Base-by-base conservation (phyloP, 2,329 filamentous ascomycete genomes). In the Verticillium klebahnii region DNA sequence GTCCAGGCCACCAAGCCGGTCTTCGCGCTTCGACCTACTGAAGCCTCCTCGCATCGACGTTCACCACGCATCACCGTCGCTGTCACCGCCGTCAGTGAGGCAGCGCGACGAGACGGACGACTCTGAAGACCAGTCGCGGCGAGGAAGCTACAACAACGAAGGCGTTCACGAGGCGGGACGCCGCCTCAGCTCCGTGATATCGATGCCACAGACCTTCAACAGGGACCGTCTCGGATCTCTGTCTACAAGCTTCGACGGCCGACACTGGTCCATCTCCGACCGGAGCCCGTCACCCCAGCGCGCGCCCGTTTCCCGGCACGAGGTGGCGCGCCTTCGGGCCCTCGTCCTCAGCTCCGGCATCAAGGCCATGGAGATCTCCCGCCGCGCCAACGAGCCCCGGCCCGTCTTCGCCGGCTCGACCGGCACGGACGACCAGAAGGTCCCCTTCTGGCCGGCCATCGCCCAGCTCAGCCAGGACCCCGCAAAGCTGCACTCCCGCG, bases 351-450 rank as follows among this genome's bases (percentile, higher is more conserved):
- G 89, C 65, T 92, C 92, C 0, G 93, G 93, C n/a, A 88, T 97
- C 70, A 96, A 96, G 76, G 93, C 94, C 0, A 88, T 88, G 69
- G 91, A 95, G 70, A 91, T 97, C 60, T 82, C 82, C 32, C 84
- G 87, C 4, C 85, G 89, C 56, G 87, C 89, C 4, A 76, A 88
- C 55, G 79, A 81, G 39, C 71, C 73, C 11, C 75, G 74, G 3
- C 31, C 45, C 4, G 61, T 61, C n/a, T 66, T 66, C 19, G 58
- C 63, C 19, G 65, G 62, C 17, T 60, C 55, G 31, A 50, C 61
- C 17, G 67, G 70, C 57, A 66, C 66, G 37, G 64, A 58, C n/a
- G 61, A 59, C 6, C 39, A 58, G 57, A 23, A 32, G 7, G 12
- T 69, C 23, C 61, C 76, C 29, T 68, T 72, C 1, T 83, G 81